Evolutionary conservation across 805 yeast genomes (phyloP), one percentile per base, ranked within the genome.

Genomic region (Kluyveromyces dobzhanskii): DNA sequence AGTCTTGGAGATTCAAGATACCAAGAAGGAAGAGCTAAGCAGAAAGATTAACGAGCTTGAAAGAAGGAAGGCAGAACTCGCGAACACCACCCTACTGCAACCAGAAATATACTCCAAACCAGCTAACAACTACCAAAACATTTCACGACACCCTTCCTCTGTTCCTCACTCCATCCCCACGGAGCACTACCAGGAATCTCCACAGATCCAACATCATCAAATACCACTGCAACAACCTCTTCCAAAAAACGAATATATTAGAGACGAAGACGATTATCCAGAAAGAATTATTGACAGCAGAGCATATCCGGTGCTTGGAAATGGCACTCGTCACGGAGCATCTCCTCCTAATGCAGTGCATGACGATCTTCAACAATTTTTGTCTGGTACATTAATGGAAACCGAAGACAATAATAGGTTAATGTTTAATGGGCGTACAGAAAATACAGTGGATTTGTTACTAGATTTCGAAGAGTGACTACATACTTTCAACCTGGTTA

Each of bases 1-100:
- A 39, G 85, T 83, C 4, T 62, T 80, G 50, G 62, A 65, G 5
- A 64, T 65, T 37, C 92, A 83, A 55, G 75, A 73, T 30, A 56
- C 57, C 17, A 63, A 78, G 42, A 59, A 70, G 39, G 56, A 48
- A 2, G 63, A 66, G 16, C 56, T 82, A 24, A 51, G 62, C 14
- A 40, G 52, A 1, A 66, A 66, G 40, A 64, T 73, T 10, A 45
- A 54, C 12, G 65, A 66, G 42, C 37, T 67, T 31, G 60, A 61
- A 27, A 48, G 51, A 17, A 41, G 46, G 31, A 39, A 41, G 28
- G 18, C 27, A 19, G 16, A 14, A 14, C 12, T 24, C 17, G 37
- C 28, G 17, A 35, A 31, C 6, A 7, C 30, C 7, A 7, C 30
- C 11, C 24, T 21, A 9, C 9, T 21, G 24, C 24, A 21, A 21